Conservation (phyloP, 176 grass and related monocot species). For the Canna indica region DNA sequence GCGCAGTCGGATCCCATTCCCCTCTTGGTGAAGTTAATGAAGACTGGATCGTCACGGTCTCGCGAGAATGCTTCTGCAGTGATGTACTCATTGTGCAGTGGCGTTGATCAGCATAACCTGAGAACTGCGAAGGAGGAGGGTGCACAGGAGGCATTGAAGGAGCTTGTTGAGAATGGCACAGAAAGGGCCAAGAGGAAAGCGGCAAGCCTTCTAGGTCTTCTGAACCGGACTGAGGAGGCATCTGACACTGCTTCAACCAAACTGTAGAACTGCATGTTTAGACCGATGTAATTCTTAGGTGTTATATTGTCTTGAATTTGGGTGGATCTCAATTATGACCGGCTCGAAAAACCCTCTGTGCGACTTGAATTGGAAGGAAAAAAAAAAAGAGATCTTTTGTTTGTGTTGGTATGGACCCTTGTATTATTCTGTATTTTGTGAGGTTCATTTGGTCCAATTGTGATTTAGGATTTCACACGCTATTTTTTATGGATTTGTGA, state of each 20-base stretch:
- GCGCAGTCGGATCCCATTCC: conserved; percentile 38
- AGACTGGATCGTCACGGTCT: conserved; percentile 55
- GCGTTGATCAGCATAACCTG: conserved; percentile 38
- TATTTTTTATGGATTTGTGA: too few relatives aligned
- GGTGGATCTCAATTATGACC: too few relatives aligned
- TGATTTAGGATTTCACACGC: too few relatives aligned
- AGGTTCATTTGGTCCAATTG: too few relatives aligned
- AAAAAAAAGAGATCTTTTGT: too few relatives aligned
- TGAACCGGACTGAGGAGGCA: conserved; percentile 39
- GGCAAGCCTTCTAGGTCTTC: conserved; percentile 55
- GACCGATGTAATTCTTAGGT: neutral
- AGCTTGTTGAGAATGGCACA: conserved; percentile 63
- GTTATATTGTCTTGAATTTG: too few relatives aligned
- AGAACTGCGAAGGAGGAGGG: conserved; percentile 46
- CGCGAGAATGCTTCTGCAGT: conserved; percentile 70
- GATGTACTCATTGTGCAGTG: conserved; percentile 59
- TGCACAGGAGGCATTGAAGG: conserved; percentile 58
- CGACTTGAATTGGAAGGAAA: too few relatives aligned
- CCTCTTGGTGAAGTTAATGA: conserved; percentile 56
- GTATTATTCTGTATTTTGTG: too few relatives aligned
- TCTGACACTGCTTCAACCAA: neutral
- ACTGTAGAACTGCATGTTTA: neutral
- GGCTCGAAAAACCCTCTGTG: too few relatives aligned
- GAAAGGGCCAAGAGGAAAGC: conserved; percentile 94
- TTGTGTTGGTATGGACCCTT: too few relatives aligned